phyloP scores from a whole-genome alignment of 106 monocot species.

The Alisma plantagoaquatica region DNA sequence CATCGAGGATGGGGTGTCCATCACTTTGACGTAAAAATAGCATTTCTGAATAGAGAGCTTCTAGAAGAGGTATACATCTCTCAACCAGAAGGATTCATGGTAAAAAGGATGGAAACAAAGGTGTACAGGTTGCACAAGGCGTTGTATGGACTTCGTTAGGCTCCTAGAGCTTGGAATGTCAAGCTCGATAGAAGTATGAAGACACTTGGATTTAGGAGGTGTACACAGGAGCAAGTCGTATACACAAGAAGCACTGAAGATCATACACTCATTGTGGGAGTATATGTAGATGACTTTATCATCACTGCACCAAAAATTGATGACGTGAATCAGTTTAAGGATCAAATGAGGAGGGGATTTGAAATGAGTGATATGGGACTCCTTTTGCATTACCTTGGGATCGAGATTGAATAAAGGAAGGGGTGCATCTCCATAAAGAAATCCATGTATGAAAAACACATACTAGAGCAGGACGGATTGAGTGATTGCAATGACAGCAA shows the following conservation, averaged over 20 bases:
- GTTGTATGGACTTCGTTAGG: conserved; percentile 7
- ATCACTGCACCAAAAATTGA: not conserved
- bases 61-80: conserved; percentile 7
- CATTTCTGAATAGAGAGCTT: conserved; percentile 3
- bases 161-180: conserved; percentile 9
- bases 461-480: not conserved
- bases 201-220: not conserved
- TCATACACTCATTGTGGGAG: not conserved
- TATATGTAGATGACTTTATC: conserved; percentile 6
- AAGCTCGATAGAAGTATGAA: not conserved
- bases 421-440: not conserved
- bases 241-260: not conserved
- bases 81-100: conserved; percentile 1
- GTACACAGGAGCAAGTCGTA: conserved; percentile 1
- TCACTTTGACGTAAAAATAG: conserved; percentile 7
- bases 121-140: conserved; percentile 8
- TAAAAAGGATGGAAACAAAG: not conserved
- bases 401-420: not conserved
- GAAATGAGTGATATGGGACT: conserved; percentile 4
- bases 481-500: not conserved
- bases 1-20: no score
- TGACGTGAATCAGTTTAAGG: not conserved
- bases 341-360: not conserved
- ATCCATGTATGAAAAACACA: not conserved
- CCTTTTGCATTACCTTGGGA: not conserved